phyloP scores from a whole-genome alignment of 768 basidiomycete species.

The Hypsizygus marmoreus region DNA sequence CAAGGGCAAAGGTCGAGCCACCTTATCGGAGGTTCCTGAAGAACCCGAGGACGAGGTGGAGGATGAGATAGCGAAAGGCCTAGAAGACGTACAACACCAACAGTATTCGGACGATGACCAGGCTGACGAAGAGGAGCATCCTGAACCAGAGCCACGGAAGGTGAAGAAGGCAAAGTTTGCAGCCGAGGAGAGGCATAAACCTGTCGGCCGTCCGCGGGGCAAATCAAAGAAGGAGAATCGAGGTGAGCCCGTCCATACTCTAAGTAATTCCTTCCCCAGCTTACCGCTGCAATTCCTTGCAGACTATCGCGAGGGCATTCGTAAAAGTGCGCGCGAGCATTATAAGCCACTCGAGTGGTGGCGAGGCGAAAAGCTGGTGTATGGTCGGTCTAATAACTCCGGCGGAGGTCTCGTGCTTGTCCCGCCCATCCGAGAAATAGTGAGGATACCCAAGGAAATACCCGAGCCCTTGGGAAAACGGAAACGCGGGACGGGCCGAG shows the following conservation, averaged over 20 bases:
- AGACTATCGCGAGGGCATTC: constrained; percentile 55
- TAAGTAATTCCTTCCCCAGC: neutral
- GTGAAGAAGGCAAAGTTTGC: constrained; percentile 38
- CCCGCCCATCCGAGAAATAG: constrained; percentile 66
- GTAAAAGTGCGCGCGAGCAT: constrained; percentile 70
- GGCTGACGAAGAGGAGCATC: constrained; percentile 30
- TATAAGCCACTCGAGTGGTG: constrained; percentile 85
- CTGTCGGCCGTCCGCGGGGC: constrained; percentile 21
- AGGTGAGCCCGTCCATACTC: constrained; percentile 23
- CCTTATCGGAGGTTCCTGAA: constrained; percentile 36
- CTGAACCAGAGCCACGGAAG: constrained; percentile 27
- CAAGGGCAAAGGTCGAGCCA: constrained; percentile 18
- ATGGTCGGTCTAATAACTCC: constrained; percentile 51
- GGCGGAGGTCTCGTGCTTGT: constrained; percentile 49
- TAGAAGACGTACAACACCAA: constrained; percentile 37
- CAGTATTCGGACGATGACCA: constrained; percentile 32
- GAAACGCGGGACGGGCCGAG: constrained; percentile 39
- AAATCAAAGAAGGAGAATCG: constrained; percentile 44
- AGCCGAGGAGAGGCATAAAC: constrained; percentile 21
- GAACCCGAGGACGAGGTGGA: constrained; percentile 46
- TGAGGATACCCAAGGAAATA: constrained; percentile 45
- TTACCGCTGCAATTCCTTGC: neutral
- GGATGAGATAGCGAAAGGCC: constrained; percentile 43
- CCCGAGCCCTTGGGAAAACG: constrained; percentile 36
- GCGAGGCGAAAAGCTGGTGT: constrained; percentile 90